These are phyloP conservation scores for Colletotrichum godetiae DNA, from an alignment of 2,329 filamentous ascomycete genomes.

Conservation along the genomic window DNA sequence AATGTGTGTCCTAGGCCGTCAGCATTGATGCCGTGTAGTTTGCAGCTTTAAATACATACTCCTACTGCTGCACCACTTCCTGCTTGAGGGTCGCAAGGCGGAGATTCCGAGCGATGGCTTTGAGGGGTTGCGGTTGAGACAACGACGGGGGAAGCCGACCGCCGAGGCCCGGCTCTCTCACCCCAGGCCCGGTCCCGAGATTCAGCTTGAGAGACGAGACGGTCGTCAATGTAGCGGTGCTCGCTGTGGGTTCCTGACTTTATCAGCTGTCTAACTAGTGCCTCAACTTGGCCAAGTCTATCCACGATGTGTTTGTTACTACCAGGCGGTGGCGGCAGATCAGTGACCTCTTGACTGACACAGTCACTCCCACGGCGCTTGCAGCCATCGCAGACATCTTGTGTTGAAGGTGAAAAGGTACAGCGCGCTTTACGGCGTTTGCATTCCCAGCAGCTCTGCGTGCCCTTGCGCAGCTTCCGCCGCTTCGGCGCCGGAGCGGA, in stretches of 20 bases:
- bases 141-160: neutral
- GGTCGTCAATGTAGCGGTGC: neutral
- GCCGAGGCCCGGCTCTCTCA: neutral
- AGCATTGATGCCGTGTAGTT: neutral
- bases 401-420: neutral
- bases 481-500: slow-evolving; percentile 9
- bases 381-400: slow-evolving; percentile 45
- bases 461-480: slow-evolving; percentile 31
- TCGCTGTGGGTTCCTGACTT: neutral
- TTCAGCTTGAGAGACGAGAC: neutral
- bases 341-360: slow-evolving; percentile 53
- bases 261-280: slow-evolving; percentile 45
- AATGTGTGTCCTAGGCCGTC: neutral
- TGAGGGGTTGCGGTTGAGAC: neutral
- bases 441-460: slow-evolving; percentile 34
- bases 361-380: slow-evolving; percentile 55
- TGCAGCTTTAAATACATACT: neutral
- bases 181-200: neutral
- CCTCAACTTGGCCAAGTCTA: slow-evolving; percentile 50
- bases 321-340: slow-evolving; percentile 45
- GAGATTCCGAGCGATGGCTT: neutral
- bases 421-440: slow-evolving; percentile 30
- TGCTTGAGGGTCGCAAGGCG: neutral
- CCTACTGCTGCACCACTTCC: neutral
- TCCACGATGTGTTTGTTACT: slow-evolving; percentile 43